phyloP scores from a whole-genome alignment of 805 yeast genomes.

The Limtongia smithiae region DNA sequence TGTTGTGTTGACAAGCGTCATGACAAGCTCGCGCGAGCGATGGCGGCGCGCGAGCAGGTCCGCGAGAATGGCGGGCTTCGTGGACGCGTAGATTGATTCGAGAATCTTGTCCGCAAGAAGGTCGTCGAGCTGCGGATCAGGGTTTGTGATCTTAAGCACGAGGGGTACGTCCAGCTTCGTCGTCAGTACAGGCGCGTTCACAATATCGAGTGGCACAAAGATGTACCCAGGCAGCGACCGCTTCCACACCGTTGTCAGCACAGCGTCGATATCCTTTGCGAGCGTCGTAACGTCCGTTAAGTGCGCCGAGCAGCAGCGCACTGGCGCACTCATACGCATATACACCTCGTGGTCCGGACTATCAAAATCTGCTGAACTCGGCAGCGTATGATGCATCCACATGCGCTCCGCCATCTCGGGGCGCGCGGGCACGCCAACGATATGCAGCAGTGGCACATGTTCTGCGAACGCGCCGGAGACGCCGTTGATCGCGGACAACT shows the following conservation, averaged over 20 bases:
- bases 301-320: conserved; percentile 55
- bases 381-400: conserved; percentile 42
- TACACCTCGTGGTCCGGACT: conserved; percentile 66
- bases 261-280: conserved; percentile 62
- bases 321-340: conserved; percentile 55
- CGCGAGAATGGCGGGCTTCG: conserved; percentile 62
- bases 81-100: conserved; percentile 48
- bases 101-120: conserved; percentile 47
- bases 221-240: conserved; percentile 78
- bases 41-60: conserved; percentile 70
- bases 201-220: conserved; percentile 55
- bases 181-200: conserved; percentile 29
- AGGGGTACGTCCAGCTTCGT: conserved; percentile 40
- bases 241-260: conserved; percentile 52
- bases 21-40: conserved; percentile 45
- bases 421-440: conserved; percentile 70
- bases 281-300: conserved; percentile 47
- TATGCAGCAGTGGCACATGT: conserved; percentile 71
- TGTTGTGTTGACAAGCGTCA: conserved; percentile 48
- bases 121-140: conserved; percentile 34
- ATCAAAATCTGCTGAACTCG: conserved; percentile 35
- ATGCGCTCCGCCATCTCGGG: conserved; percentile 38
- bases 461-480: conserved; percentile 81
- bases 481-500: conserved; percentile 70
- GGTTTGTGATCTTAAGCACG: conserved; percentile 34